Base-by-base conservation (phyloP, 164 flowering plant species). In the Stephania japonica region DNA sequence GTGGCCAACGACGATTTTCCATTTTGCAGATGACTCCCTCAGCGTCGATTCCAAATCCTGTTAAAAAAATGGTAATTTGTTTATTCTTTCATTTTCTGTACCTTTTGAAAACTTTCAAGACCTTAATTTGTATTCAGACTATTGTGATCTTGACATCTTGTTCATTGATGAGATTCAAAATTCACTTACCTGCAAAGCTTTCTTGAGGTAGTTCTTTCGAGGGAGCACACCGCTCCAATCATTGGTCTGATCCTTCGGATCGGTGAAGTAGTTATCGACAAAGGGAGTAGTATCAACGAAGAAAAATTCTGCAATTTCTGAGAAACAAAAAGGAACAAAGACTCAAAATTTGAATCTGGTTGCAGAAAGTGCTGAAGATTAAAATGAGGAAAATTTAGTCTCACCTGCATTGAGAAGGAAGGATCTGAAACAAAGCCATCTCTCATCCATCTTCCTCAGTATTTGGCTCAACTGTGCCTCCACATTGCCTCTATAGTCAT, bases 401-500 rank as follows among this genome's bases (percentile, higher is more conserved):
- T 67, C 8, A 90, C 97, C 97, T 72, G 98, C 72, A 71, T 89
- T 56, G 11, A 94, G 75, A 59, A 89, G 53, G 73, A 81, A 94
- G 43, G 99, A 94, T 78, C 93, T 91, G 75, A 85, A 59, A 83
- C 93, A 91, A 72, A 90, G 24, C 98, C 98, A 94, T 82, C 87
- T 85, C 72, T 65, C 76, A 53, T 94, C 97, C n/a, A 82, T 56
- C 67, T 80, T 74, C 24, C 75, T 84, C 3, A 94, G 88, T n/a
- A 76, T n/a, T 16, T 89, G 90, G 71, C 91, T 90, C 70, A 95
- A 64, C 71, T 95, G 98, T 27, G 97, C 99, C 75, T 82, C 77
- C 19, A 80, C 97, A 75, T 95, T 77, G 5, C 98, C 99, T 24
- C 99, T 85, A 61, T 95, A 95, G 75, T 95, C 99, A 82, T 95